Base-by-base conservation (phyloP, 2,329 filamentous ascomycete genomes). In the Pseudopithomyces maydicus region DNA sequence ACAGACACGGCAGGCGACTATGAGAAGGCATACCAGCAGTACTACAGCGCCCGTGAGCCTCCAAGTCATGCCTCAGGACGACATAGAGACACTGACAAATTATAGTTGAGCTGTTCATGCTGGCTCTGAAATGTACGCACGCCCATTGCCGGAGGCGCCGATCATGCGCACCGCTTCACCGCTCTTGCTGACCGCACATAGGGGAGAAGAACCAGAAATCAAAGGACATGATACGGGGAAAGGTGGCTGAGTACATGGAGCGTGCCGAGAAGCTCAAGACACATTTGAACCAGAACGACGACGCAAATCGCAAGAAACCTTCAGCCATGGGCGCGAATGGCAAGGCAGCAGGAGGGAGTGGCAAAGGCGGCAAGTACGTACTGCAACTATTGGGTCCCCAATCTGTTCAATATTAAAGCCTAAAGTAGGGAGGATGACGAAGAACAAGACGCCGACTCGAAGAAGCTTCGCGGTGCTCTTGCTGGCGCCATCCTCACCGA, bases 191-290 rank as follows among this genome's bases (percentile, higher is more conserved):
- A 69, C 48, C 15, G 36, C 45, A 20, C 19, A n/a, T 26, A 78
- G 77, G 77, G 94, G 95, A 99, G 82, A 99, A 98, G 85, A 98
- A 97, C 80, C 88, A 90, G 62, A 94, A 93, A 69, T 93, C 92
- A 63, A 98, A 98, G 82, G 92, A 96, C 74, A 96, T 97, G 86
- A 97, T 99, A 77, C 90, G 95, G 67, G 88, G 90, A 68, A 98
- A 98, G 82, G 92, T 93, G 19, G 90, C 84, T 69, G 94, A 97
- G 75, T 99, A 99, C 83, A 97, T 99, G 90, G 94, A 97, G 79
- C 91, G 95, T 61, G 95, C 95, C 63, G 95, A 99, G 82, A 98
- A 98, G 82, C 86, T 99, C 63, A 99, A 99, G 79, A 87, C 89
- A 54, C 95, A 98, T 74, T 81, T 99, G 39, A 83, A 88, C 50